phyloP scores from a whole-genome alignment of 768 basidiomycete species.

The Termitomyces eurrhizus region DNA sequence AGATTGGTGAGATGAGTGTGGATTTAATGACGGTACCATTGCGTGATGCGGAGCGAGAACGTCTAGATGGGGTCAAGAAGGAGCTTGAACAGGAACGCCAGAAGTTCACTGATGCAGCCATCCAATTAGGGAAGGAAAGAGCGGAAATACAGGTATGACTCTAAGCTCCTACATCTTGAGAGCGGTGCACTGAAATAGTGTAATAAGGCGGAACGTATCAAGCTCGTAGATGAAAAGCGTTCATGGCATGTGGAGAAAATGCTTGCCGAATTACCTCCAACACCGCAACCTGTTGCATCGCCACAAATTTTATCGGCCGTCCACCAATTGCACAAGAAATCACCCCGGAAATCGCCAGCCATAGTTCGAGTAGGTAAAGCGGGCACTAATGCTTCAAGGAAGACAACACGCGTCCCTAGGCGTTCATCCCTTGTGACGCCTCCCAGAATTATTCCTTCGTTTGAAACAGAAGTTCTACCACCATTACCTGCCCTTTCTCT shows the following conservation, averaged over 20 bases:
- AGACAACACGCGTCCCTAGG: conserved; percentile 41
- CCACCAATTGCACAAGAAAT: conserved; percentile 21
- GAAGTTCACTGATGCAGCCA: conserved; percentile 60
- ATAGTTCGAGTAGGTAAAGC: conserved; percentile 48
- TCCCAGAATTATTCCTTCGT: conserved; percentile 30
- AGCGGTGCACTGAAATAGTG: neutral
- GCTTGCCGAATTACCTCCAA: conserved; percentile 52
- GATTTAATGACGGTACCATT: conserved; percentile 52
- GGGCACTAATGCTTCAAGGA: conserved; percentile 33
- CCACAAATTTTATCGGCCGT: neutral
- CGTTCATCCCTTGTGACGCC: conserved; percentile 41
- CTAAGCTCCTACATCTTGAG: neutral
- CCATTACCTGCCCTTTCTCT: conserved; percentile 29
- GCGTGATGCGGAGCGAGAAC: conserved; percentile 50
- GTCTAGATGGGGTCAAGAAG: conserved; percentile 45
- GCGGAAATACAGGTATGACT: conserved; percentile 57
- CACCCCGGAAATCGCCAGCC: conserved; percentile 37
- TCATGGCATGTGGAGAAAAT: conserved; percentile 67
- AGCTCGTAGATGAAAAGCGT: conserved; percentile 66
- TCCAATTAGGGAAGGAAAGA: conserved; percentile 62
- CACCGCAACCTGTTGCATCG: conserved; percentile 25
- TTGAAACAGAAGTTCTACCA: conserved; percentile 39
- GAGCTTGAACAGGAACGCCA: conserved; percentile 65
- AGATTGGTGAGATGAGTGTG: conserved; percentile 42
- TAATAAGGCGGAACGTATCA: conserved; percentile 54